Base-by-base conservation (phyloP, 306 rosid genomes). In the Citrullus mucosospermus region DNA sequence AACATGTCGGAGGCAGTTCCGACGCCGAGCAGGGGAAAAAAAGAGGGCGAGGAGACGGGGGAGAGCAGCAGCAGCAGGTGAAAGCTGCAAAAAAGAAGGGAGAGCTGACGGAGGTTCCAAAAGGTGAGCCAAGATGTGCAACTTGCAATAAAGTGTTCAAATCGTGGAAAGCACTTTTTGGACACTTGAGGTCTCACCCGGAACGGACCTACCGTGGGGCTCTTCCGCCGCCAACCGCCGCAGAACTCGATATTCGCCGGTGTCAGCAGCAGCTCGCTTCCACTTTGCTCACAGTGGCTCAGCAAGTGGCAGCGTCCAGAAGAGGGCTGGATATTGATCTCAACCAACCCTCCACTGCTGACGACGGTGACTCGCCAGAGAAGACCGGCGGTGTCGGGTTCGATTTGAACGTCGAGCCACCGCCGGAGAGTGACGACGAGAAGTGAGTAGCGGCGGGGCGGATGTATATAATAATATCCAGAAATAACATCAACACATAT, bases 101-200 rank as follows among this genome's bases (percentile, higher is more conserved):
- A n/a, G 39, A 17, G 22, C 44, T 73, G 4, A 73, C 78, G 46
- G 78, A 73, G 61, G 44, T 73, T 15, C 78, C 78, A 34, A 73
- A 73, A 53, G 78, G 78, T 5, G 78, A 73, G 28, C 56, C 59
- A 8, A 43, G 11, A 61, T 82, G 63, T 70, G 69, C n/a, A 14
- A 63, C 75, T 1, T 77, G 84, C 30, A 46, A 59, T 8, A 50
- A 62, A 34, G 57, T 57, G 44, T 83, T 79, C 56, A 39, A 54
- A 1, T 79, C 85, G 0, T 82, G 85, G 85, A 85, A 80, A 69
- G 85, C 85, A 2, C 53, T 85, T 4, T 85, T 80, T 13, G 88
- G 84, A 2, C 88, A 85, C 6, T 60, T 82, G 79, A 59, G 84
- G 14, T 77, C 75, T 10, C 86, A 85, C 70, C 86, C 86, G 0